Evolutionary conservation across 2,329 filamentous ascomycete genomes (phyloP), one percentile per base, ranked within the genome.

Genomic region (Cytospora leucostoma): DNA sequence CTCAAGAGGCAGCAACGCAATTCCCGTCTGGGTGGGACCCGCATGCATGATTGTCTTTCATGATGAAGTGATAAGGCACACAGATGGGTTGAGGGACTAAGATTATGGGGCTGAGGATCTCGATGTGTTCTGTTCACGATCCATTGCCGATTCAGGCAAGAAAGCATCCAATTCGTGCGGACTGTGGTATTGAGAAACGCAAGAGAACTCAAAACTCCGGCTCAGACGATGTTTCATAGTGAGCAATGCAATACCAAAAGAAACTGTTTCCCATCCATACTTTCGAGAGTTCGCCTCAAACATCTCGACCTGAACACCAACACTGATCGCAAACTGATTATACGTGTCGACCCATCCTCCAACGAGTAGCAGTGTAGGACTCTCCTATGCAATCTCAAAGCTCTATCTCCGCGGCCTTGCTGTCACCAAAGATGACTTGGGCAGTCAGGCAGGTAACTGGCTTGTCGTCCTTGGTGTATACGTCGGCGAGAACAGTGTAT

Each of bases 381-480:
- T 34, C n/a, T n/a, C 15, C 47, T 5, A 4, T 13, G 17, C 15
- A 33, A 38, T 35, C 19, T 59, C 61, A 64, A 38, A 64, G 64
- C 57, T 65, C 65, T 40, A 60, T 47, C 61, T 65, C 65, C 53
- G 21, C 61, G 49, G 33, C 61, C 47, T 64, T 59, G 54, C 5
- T 44, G 69, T 76, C 75, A 61, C 76, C 78, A 74, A 95, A 94
- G 52, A 77, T 73, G 64, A 95, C 86, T 7, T 81, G 84, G 27
- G 93, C 93, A 62, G 89, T 88, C 72, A 99, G 82, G 78, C 95
- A 99, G 65, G 93, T 96, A 68, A 99, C 90, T 73, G 87, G 88
- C 68, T 88, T 81, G 63, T 85, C 82, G 58, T 96, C 88, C 65
- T 80, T 82, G 69, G 86, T 92, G 77, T 86, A 89, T 56, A 96